Percentiles rank a stretch among this genome's conserved stretches.
Evolutionary conservation across 2,329 filamentous ascomycete species (phyloP).

Genomic region (Fonsecaea nubica): DNA sequence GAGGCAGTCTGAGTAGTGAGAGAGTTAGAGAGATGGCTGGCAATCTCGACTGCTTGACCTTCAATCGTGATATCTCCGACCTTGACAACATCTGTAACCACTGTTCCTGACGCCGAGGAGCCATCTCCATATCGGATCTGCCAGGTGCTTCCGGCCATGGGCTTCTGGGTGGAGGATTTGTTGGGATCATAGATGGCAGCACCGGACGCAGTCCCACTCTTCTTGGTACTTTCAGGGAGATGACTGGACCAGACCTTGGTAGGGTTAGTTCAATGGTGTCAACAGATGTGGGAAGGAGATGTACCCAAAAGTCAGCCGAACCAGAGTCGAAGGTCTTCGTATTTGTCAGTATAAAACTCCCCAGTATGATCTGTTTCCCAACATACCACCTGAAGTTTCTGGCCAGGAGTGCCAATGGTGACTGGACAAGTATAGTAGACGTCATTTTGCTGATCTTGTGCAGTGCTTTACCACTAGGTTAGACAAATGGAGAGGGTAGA

Average conservation of each 20-base stretch:
- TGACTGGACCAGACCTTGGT: slow-evolving; percentile 62
- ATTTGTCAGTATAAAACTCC: not conserved
- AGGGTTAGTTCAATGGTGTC: slow-evolving; percentile 25
- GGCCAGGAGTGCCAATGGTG: slow-evolving; percentile 68
- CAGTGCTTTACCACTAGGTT: slow-evolving; percentile 50
- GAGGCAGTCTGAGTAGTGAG: slow-evolving; percentile 61
- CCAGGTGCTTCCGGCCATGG: slow-evolving; percentile 61
- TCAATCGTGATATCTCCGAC: slow-evolving; percentile 68
- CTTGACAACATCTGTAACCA: slow-evolving; percentile 67
- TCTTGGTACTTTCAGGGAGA: slow-evolving; percentile 49
- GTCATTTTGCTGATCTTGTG: slow-evolving; percentile 72
- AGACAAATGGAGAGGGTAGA: not conserved
- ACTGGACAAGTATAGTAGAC: slow-evolving; percentile 69
- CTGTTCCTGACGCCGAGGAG: slow-evolving; percentile 69
- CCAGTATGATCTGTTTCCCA: not conserved
- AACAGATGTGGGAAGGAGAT: slow-evolving; percentile 17
- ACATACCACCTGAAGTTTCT: slow-evolving; percentile 57
- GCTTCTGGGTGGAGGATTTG: slow-evolving; percentile 67
- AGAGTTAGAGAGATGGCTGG: slow-evolving; percentile 63
- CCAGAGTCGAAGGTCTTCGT: slow-evolving; percentile 70
- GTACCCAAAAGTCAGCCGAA: slow-evolving; percentile 70
- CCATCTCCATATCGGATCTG: slow-evolving; percentile 72
- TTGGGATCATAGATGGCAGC: slow-evolving; percentile 66
- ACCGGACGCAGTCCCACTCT: slow-evolving; percentile 44
- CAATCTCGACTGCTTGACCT: slow-evolving; percentile 70